Conservation (phyloP, 495 filamentous ascomycete species). For the Aspergillus affinis region DNA sequence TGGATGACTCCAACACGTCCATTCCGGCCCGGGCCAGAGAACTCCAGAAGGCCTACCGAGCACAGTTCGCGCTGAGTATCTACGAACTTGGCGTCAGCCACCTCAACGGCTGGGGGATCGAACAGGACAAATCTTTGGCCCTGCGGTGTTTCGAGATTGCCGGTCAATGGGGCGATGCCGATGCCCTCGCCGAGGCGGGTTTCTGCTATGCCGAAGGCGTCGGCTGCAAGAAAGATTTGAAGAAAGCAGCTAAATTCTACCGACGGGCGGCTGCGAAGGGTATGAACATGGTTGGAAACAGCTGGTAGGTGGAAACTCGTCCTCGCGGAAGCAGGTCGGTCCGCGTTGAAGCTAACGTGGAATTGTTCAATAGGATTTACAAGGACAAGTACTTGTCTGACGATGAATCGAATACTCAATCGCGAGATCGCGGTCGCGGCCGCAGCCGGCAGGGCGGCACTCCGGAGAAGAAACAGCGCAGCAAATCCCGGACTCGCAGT, state of each 20-base stretch:
- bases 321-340: not conserved
- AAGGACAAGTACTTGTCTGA: conserved; percentile 90
- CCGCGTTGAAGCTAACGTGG: conserved; percentile 14
- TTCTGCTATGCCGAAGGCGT: conserved; percentile 86
- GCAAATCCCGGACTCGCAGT: conserved; percentile 63
- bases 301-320: conserved; percentile 65
- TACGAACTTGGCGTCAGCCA: conserved; percentile 97
- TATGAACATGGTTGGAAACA: conserved; percentile 96
- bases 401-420: conserved; percentile 51
- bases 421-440: conserved; percentile 34
- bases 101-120: conserved; percentile 96
- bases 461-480: conserved; percentile 59
- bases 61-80: conserved; percentile 90
- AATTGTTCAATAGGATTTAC: conserved; percentile 67
- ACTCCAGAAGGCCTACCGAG: conserved; percentile 71
- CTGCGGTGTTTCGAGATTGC: conserved; percentile 95
- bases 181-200: conserved; percentile 84
- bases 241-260: conserved; percentile 90
- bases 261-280: conserved; percentile 87
- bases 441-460: conserved; percentile 23
- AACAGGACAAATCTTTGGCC: conserved; percentile 85
- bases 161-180: conserved; percentile 93
- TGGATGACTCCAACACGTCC: conserved; percentile 67
- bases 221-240: conserved; percentile 91
- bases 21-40: conserved; percentile 66